Evolutionary conservation across 73 alveolate species (phyloP), one percentile per base, ranked within the genome.

Genomic region (Symbiodinium pilosum): DNA sequence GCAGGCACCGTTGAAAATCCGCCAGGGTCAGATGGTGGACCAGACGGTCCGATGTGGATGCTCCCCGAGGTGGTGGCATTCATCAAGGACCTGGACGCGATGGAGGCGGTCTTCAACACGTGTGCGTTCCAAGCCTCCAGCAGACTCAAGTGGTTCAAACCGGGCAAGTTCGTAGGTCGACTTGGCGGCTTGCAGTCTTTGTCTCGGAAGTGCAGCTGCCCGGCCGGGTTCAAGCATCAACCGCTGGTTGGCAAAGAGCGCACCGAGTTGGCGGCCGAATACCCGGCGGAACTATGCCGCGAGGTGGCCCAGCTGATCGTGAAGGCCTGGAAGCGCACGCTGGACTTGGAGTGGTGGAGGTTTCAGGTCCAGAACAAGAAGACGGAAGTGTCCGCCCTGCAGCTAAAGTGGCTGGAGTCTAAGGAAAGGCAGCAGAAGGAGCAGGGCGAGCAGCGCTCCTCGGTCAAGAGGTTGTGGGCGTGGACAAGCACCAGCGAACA

Each of bases 281-380:
- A 85, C 83, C 93, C 93, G 39, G 41, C 5, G 14, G 38, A 43
- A 51, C 38, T 85, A 36, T 59, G 51, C 9, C 21, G 20, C 39
- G 34, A 26, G 24, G 28, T n/a, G 26, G 93, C 93, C 36, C 38
- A n/a, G 54, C 34, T 85, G 83, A 36, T 85, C 52, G 36, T 85
- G 26, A 28, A 2, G 52, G 0, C 81, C 34, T 85, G 54, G 71
- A 85, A n/a, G 83, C 3, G 18, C 7, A 44, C 77, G 2, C 36
- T 44, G 28, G n/a, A 85, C 38, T 32, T 44, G 56, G 93, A 85
- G 54, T 85, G 93, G 93, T 85, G 51, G 83, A 0, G 93, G 38
- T 30, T 28, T n/a, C 26, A 51, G 41, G 36, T 86, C 34, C 26
- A 1, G 81, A 0, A 14, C 28, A 85, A 39, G 38, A 0, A 6